Conservation (phyloP, 768 basidiomycete genomes). For the Ephemerocybe angulata region DNA sequence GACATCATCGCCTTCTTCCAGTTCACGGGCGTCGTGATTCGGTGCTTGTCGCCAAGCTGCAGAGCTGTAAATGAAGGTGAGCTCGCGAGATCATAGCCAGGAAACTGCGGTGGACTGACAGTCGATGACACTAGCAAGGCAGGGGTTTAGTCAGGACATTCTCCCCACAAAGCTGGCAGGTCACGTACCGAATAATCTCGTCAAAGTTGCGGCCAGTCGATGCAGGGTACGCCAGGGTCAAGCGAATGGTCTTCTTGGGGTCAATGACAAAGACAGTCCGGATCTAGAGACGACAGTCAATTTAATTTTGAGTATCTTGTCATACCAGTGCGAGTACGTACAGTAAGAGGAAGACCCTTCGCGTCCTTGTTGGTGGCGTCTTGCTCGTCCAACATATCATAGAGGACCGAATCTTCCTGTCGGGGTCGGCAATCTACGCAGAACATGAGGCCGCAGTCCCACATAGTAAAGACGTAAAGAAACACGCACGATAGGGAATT, state of each 20-base stretch:
- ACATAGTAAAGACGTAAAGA: not conserved
- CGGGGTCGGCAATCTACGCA: conserved; percentile 82
- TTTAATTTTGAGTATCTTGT: no score
- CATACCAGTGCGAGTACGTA: no score
- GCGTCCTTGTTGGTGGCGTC: conserved; percentile 85
- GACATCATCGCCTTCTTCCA: conserved; percentile 91
- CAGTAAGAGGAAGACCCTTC: conserved; percentile 93
- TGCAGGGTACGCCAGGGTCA: conserved; percentile 90
- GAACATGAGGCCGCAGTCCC: not conserved
- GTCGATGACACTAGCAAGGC: conserved; percentile 65
- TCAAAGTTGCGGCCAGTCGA: conserved; percentile 93
- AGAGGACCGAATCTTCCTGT: conserved; percentile 82
- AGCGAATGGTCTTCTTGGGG: conserved; percentile 91
- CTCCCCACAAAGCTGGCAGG: not conserved
- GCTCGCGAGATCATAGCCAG: conserved; percentile 6
- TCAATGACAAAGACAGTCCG: conserved; percentile 98
- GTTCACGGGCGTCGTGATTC: conserved; percentile 88
- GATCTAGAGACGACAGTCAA: no score
- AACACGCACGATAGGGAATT: conserved; percentile 86
- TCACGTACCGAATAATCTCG: conserved; percentile 46
- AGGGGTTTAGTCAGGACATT: conserved; percentile 2
- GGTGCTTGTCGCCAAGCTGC: conserved; percentile 85
- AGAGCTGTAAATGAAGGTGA: conserved; percentile 48
- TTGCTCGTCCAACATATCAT: conserved; percentile 96
- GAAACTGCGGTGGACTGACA: conserved; percentile 41